Percentiles rank a stretch among this genome's conserved stretches.
These are phyloP conservation scores for Pseudonitzschia multiseries DNA, from an alignment of 108 stramenopile genomes.

Conservation along the genomic window DNA sequence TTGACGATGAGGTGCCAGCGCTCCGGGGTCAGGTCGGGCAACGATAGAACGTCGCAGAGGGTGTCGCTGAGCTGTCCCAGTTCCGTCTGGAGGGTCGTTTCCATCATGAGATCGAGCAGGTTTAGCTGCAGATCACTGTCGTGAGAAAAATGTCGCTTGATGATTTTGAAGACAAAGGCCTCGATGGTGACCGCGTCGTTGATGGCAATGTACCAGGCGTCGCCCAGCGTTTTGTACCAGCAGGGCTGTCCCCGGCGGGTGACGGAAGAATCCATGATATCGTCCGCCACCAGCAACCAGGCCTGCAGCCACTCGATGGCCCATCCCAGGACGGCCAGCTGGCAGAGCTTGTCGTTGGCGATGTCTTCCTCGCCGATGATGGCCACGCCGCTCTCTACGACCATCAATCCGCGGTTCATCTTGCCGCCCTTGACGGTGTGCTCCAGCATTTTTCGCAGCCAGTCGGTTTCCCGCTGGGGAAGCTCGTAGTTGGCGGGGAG, in stretches of 20 bases:
- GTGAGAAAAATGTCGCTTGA: constrained; percentile 80
- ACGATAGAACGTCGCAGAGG: constrained; percentile 66
- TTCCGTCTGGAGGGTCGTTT: constrained; percentile 93
- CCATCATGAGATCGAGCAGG: constrained; percentile 47
- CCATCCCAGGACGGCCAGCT: constrained; percentile 90
- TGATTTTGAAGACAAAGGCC: constrained; percentile 88
- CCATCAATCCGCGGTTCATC: constrained; percentile 89
- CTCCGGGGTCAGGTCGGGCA: constrained; percentile 80
- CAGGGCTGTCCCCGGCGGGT: constrained; percentile 98
- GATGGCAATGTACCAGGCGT: constrained; percentile 92
- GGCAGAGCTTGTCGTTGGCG: constrained; percentile 37
- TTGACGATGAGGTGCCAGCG: constrained; percentile 90
- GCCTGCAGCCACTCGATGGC: constrained; percentile 95
- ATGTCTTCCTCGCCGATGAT: constrained; percentile 26
- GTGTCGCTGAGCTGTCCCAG: constrained; percentile 94
- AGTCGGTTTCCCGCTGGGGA: constrained; percentile 52
- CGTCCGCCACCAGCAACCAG: constrained; percentile 98
- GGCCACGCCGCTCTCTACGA: constrained; percentile 46
- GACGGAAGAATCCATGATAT: constrained; percentile 97
- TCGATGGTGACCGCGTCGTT: constrained; percentile 70
- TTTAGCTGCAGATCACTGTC: constrained; percentile 13
- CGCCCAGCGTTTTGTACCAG: constrained; percentile 84
- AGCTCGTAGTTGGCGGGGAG: constrained; percentile 68
- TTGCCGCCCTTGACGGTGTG: constrained; percentile 96
- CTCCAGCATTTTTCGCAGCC: constrained; percentile 74